Evolutionary conservation across 2,329 filamentous ascomycete genomes (phyloP), one percentile per base, ranked within the genome.

Genomic region (Blastomyces percursus): DNA sequence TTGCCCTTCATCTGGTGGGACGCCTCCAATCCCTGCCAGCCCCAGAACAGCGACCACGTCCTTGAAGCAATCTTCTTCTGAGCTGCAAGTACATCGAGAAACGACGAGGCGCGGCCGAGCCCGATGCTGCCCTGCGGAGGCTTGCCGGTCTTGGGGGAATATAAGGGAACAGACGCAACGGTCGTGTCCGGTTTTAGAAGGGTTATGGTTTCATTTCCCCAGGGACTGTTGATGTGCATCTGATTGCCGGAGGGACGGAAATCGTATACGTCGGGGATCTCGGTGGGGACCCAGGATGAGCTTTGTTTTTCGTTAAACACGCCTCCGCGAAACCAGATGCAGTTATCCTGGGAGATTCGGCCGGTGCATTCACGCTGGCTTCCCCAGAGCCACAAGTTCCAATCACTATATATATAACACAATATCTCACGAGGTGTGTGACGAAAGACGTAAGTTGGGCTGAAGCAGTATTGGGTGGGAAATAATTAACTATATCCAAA

Each of bases 11-110:
- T 60, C 51, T 66, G 63, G 3, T 60, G 21, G 6, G 24, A 24
- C 44, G 62, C 48, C 27, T 58, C 59, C 24, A 27, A 40, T 6
- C 63, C 61, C 44, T 64, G 63, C 61, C 59, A 58, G 9, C 61
- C 63, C 61, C 63, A 64, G 61, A 64, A 66, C 16, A 66, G 24
- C 3, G 60, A 64, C 64, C 63, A 63, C 61, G 64, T 61, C 38
- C 48, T 58, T 16, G 63, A 66, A 30, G 56, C 40, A 30, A 66
- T 66, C 27, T 52, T 62, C 2, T 32, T 46, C 32, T 56, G 38
- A 9, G 46, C 21, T 0, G 16, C 38, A 11, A 61, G 51, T 14
- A n/a, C 35, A 27, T 55, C 38, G 32, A 61, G 50, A 44, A 61
- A 56, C 30, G 50, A n/a, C n/a, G 50, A 61, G 21, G 30, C 35